Percentiles rank a stretch among this genome's conserved stretches.
These are phyloP conservation scores for Asclepias syriaca DNA, from an alignment of 257 asterid genomes.

Conservation along the genomic window DNA sequence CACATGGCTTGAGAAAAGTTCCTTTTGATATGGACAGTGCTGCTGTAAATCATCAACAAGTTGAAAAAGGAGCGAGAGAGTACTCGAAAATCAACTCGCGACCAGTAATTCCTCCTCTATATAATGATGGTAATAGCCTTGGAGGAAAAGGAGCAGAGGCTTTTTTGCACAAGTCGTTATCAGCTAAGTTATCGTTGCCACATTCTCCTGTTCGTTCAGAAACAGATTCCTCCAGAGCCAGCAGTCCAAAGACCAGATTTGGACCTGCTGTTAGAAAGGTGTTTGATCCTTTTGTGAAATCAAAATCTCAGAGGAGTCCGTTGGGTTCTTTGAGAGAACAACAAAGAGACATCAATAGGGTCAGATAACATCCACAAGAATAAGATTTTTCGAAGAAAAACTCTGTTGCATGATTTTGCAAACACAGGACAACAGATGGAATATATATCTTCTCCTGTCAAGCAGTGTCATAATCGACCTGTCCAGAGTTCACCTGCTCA, in stretches of 20 bases:
- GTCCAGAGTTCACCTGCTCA: conserved; percentile 56
- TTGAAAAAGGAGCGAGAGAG: conserved; percentile 14
- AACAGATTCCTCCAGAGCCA: conserved; percentile 39
- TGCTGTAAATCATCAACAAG: conserved; percentile 12
- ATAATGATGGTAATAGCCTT: conserved; percentile 14
- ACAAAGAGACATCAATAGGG: conserved; percentile 15
- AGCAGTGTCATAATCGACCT: conserved; percentile 23
- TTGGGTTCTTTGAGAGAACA: conserved; percentile 36
- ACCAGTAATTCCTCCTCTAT: conserved; percentile 18
- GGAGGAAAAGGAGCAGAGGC: conserved; percentile 26
- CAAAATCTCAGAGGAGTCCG: conserved; percentile 51
- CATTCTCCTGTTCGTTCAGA: conserved; percentile 61
- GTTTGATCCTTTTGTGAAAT: conserved; percentile 63
- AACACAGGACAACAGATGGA: conserved; percentile 22
- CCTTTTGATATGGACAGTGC: conserved; percentile 20
- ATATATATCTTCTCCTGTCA: conserved; percentile 22
- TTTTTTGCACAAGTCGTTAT: conserved; percentile 52
- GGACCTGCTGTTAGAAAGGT: conserved; percentile 48
- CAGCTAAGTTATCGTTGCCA: conserved; percentile 56
- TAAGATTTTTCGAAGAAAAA: conserved; percentile 32
- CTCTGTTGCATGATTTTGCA: conserved; percentile 43
- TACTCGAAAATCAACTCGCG: conserved; percentile 24
- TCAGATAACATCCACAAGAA: conserved; percentile 6
- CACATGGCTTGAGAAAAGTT: conserved; percentile 13
- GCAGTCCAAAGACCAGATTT: conserved; percentile 46